Conservation (phyloP, 2,329 filamentous ascomycete species). For the Geoglossum cookeanum region DNA sequence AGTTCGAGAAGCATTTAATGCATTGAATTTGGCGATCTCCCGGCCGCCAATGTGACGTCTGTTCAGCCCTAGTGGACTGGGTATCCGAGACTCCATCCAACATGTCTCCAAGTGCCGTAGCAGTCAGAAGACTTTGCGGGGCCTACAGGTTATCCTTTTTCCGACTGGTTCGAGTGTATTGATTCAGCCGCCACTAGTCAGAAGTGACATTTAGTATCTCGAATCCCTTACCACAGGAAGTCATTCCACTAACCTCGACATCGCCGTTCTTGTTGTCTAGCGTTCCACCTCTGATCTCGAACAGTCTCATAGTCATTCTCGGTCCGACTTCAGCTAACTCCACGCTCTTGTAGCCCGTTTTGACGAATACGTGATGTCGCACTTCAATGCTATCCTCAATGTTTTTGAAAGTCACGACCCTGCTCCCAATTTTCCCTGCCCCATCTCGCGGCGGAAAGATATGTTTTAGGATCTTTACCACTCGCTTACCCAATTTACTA, state of each 20-base stretch:
- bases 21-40: too few relatives aligned
- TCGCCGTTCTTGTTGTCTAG: constrained; percentile 90
- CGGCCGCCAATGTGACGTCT: not conserved
- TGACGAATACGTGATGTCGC: constrained; percentile 82
- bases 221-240: not conserved
- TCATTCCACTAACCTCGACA: constrained; percentile 35
- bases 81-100: not conserved
- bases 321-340: constrained; percentile 81
- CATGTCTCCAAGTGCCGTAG: not conserved
- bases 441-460: constrained; percentile 78
- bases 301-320: constrained; percentile 90
- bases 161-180: constrained; percentile 79
- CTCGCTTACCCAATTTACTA: constrained; percentile 57
- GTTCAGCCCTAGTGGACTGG: not conserved
- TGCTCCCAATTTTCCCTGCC: constrained; percentile 62
- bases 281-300: constrained; percentile 81
- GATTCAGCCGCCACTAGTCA: constrained; percentile 62
- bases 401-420: constrained; percentile 87
- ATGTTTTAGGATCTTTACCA: constrained; percentile 84
- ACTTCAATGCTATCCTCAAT: constrained; percentile 79
- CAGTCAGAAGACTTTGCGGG: not conserved
- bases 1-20: too few relatives aligned
- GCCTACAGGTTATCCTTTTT: constrained; percentile 87
- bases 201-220: not conserved
- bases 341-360: constrained; percentile 75